These are phyloP conservation scores for Fusarium sulawesiense DNA, from an alignment of 2,329 filamentous ascomycete species.

Conservation along the genomic window DNA sequence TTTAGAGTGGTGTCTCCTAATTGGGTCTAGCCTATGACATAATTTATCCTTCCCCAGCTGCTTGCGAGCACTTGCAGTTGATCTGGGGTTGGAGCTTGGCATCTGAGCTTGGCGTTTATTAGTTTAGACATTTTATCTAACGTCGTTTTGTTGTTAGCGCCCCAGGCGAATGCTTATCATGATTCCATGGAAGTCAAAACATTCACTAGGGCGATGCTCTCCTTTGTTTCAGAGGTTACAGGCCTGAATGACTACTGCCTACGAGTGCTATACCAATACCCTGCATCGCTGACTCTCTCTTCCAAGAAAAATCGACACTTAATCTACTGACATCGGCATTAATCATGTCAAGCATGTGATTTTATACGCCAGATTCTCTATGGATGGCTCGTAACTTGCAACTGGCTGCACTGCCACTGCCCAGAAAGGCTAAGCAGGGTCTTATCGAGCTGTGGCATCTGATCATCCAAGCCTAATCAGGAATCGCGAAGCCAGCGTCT, in stretches of 20 bases:
- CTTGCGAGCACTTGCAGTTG: conserved; percentile 24
- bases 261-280: neutral
- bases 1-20: neutral
- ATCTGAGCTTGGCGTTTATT: conserved; percentile 16
- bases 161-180: neutral
- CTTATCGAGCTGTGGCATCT: neutral
- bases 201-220: neutral
- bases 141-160: neutral
- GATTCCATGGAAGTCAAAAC: neutral
- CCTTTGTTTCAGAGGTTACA: neutral
- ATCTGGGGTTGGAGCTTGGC: conserved; percentile 27
- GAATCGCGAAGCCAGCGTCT: conserved; percentile 21
- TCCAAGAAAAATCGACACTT: neutral
- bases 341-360: conserved; percentile 24
- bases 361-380: neutral
- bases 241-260: neutral
- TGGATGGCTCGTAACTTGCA: neutral
- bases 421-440: conserved; percentile 7
- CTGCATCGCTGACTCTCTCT: neutral
- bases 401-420: conserved; percentile 32
- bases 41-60: neutral
- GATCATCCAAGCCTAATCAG: conserved; percentile 19
- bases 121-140: neutral
- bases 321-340: neutral
- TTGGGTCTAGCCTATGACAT: conserved; percentile 11